phyloP scores from a whole-genome alignment of 148 eudicot genomes.

The Tetragonia tetragonoides region DNA sequence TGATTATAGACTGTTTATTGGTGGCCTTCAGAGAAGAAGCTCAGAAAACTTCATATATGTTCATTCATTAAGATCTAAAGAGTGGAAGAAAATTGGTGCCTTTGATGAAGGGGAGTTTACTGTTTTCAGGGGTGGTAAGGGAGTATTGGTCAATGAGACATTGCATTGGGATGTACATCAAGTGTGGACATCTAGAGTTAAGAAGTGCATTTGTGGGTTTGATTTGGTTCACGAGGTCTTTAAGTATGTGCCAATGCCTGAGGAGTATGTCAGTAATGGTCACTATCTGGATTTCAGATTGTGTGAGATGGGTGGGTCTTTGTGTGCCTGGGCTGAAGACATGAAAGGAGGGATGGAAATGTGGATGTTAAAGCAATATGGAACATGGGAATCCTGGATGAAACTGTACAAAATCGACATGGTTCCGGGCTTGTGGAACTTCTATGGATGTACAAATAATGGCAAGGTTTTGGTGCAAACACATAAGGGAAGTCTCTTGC shows the following conservation, averaged over 20 bases:
- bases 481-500: constrained; percentile 29
- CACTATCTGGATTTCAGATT: constrained; percentile 10
- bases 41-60: constrained; percentile 24
- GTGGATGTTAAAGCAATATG: constrained; percentile 28
- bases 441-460: constrained; percentile 24
- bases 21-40: constrained; percentile 29
- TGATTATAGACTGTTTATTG: constrained; percentile 33
- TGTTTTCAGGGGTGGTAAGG: constrained; percentile 26
- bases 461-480: constrained; percentile 32
- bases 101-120: constrained; percentile 16
- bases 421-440: constrained; percentile 18
- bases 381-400: constrained; percentile 29
- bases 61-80: constrained; percentile 26
- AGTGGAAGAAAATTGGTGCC: constrained; percentile 27
- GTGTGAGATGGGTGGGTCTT: constrained; percentile 30
- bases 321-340: constrained; percentile 30
- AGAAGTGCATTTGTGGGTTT: constrained; percentile 23
- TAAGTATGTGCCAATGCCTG: constrained; percentile 26
- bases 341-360: constrained; percentile 24
- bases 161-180: constrained; percentile 32
- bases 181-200: constrained; percentile 17
- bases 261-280: constrained; percentile 8
- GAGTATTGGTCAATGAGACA: constrained; percentile 34
- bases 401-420: constrained; percentile 20
- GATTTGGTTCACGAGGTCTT: constrained; percentile 27